Base-by-base conservation (phyloP, 805 yeast genomes). In the Brettanomyces naardenensis region DNA sequence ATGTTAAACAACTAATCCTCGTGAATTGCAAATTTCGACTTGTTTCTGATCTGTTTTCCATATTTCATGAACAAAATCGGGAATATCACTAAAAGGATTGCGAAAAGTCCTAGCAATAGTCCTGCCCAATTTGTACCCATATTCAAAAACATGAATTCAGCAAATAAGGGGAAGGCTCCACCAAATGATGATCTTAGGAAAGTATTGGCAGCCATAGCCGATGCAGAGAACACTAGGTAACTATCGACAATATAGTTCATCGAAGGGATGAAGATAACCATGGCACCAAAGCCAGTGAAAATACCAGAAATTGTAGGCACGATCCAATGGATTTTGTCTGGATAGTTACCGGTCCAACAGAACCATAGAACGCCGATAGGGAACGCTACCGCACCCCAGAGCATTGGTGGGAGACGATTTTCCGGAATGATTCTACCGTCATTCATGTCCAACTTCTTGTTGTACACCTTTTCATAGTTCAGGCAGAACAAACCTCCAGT, bases 61-160 rank as follows among this genome's bases (percentile, higher is more conserved):
- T 71, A 66, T 33, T 64, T 59, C 37, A 64, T 65, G 25, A 81
- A 75, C 39, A 73, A 68, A 15, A 76, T 50, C 3, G 88, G 87
- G 62, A 74, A 74, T 2, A 88, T 87, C 9, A 79, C 58, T 37
- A 80, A 60, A 0, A 67, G 68, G n/a, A 78, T 41, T 6, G 72
- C 79, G 38, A 80, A 56, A 33, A 78, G 62, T 0, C 73, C 87
- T 54, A 78, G 74, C 46, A 80, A 52, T 0, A 84, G 71, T 50
- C 75, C 73, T 25, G 84, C 84, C 87, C 87, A 80, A 6, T 84
- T 84, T 46, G 77, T 78, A 13, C 80, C 80, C 35, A 81, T 52
- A 18, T 40, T 39, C 6, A 43, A 55, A 53, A 77, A 81, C 79
- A 81, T 71, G 5, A 68, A 60, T 10, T 64, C 57, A 3, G 82